Percentiles rank a stretch among this genome's conserved stretches.
Conservation (phyloP, 768 basidiomycete genomes). For the Gelatoporia subvermispora region DNA sequence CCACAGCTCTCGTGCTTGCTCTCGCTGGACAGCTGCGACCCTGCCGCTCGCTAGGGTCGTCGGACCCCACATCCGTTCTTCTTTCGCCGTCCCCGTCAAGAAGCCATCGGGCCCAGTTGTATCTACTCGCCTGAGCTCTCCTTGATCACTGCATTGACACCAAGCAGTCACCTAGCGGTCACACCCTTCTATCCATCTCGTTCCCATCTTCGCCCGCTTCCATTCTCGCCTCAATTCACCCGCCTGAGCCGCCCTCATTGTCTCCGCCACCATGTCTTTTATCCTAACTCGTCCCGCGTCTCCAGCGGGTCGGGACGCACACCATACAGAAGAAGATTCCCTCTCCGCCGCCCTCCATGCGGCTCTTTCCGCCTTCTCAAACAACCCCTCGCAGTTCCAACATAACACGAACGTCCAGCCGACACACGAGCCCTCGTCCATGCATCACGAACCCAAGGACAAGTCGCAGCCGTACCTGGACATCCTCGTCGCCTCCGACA, state of each 20-base stretch:
- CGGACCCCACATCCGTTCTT: neutral
- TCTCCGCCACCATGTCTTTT: slow-evolving; percentile 27
- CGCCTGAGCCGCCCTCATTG: neutral
- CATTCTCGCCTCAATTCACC: slow-evolving; percentile 1
- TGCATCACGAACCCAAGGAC: slow-evolving; percentile 30
- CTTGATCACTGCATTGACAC: neutral
- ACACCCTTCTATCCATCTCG: neutral
- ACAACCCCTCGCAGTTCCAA: slow-evolving; percentile 8
- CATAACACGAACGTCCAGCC: slow-evolving; percentile 8
- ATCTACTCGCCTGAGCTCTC: neutral
- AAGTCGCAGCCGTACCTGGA: slow-evolving; percentile 57
- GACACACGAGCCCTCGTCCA: slow-evolving; percentile 29
- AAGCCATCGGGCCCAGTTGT: neutral
- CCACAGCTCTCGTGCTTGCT: too few relatives aligned
- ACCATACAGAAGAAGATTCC: slow-evolving; percentile 28
- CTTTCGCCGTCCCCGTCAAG: neutral
- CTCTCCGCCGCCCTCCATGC: slow-evolving; percentile 35
- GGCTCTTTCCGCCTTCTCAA: slow-evolving; percentile 27
- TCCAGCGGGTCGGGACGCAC: slow-evolving; percentile 19
- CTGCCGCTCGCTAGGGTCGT: too few relatives aligned
- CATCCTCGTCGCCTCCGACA: slow-evolving; percentile 68
- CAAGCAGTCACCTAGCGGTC: too few relatives aligned
- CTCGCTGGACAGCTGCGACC: too few relatives aligned
- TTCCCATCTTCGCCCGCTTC: neutral
- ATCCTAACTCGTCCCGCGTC: slow-evolving; percentile 30